Conservation (phyloP, 768 basidiomycete species). For the Astraeus odoratus region DNA sequence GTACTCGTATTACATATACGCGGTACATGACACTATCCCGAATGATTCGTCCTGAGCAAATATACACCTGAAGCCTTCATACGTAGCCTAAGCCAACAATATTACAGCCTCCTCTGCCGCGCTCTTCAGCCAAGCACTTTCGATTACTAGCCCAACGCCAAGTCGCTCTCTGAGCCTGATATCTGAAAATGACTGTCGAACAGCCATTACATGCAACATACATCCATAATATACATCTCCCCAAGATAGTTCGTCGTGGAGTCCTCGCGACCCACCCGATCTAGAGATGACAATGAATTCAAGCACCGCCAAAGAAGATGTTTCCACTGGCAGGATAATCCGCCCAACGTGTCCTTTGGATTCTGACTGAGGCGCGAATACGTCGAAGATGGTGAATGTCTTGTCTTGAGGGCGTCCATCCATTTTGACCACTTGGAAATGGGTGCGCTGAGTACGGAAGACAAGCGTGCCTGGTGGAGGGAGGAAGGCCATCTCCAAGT, state of each 20-base stretch:
- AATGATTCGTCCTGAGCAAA: too few relatives aligned
- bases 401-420: too few relatives aligned
- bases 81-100: background rate
- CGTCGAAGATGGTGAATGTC: background rate
- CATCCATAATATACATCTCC: constrained; percentile 11
- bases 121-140: constrained; percentile 13
- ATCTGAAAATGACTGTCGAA: constrained; percentile 3
- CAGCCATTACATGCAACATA: constrained; percentile 17
- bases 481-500: background rate
- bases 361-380: background rate
- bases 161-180: constrained; percentile 12
- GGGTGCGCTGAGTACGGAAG: constrained; percentile 14
- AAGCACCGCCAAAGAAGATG: constrained; percentile 1
- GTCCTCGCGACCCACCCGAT: background rate
- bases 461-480: constrained; percentile 16
- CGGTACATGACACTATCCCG: too few relatives aligned
- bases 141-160: constrained; percentile 14
- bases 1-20: too few relatives aligned
- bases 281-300: constrained; percentile 20
- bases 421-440: constrained; percentile 4
- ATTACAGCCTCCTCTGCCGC: background rate
- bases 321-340: constrained; percentile 12
- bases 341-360: constrained; percentile 5
- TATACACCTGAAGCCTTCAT: too few relatives aligned
- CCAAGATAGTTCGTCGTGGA: constrained; percentile 10